phyloP scores from a whole-genome alignment of 306 rosid species.

The Dryas alaskensis region DNA sequence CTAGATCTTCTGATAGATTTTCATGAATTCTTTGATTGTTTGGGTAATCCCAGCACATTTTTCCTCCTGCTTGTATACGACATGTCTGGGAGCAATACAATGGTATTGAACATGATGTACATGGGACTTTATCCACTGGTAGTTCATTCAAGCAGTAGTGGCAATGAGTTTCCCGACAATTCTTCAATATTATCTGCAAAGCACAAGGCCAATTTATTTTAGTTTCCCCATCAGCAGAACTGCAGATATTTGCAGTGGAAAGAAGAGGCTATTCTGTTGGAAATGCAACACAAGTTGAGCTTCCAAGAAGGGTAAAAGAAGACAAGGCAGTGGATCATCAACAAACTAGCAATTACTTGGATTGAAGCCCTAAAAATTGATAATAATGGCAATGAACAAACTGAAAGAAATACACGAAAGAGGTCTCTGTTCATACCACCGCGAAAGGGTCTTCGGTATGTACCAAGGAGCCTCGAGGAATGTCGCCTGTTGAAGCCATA shows the following conservation, averaged over 20 bases:
- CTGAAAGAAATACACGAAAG: background rate
- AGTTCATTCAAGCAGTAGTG: constrained; percentile 88
- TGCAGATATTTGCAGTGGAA: background rate
- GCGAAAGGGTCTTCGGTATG: constrained; percentile 82
- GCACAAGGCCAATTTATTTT: background rate
- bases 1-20: constrained; percentile 46
- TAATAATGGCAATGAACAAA: background rate
- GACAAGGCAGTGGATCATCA: background rate
- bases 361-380: constrained; percentile 9
- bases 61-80: constrained; percentile 65
- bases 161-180: constrained; percentile 80
- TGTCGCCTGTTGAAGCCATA: constrained; percentile 51
- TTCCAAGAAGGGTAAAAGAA: background rate
- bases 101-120: constrained; percentile 77
- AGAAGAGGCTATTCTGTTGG: background rate
- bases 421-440: constrained; percentile 42
- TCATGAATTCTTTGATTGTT: constrained; percentile 33
- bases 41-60: constrained; percentile 24
- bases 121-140: constrained; percentile 74
- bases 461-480: constrained; percentile 63
- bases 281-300: background rate
- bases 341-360: background rate
- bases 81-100: constrained; percentile 72
- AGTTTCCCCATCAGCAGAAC: constrained; percentile 6
- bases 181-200: constrained; percentile 68